Evolutionary conservation across 352 stramenopile genomes (phyloP), one percentile per base, ranked within the genome.

Genomic region (Phytopythium chamaehyphon): DNA sequence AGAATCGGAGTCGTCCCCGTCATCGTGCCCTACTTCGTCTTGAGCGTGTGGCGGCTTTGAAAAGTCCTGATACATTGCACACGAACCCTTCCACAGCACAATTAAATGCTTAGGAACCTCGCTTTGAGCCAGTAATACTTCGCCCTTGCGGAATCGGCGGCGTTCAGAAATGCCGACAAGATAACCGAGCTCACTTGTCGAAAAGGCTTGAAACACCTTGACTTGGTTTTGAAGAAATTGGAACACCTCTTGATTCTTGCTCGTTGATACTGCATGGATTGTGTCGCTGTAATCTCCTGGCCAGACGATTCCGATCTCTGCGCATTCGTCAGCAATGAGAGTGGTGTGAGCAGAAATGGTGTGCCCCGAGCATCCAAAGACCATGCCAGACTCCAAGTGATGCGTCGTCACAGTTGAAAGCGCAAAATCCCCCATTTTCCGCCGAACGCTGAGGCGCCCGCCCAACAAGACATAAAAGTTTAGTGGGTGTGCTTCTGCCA

Each of bases 101-200:
- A 73, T 60, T 6, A 88, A 55, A 51, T 71, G 43, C 31, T 61
- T 64, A 1, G 80, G 80, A 23, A 80, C 48, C 3, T 87, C 71
- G 24, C 83, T 83, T 47, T 90, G 80, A 22, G 71, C 59, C 7
- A 90, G 54, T n/a, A 90, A 47, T 8, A 81, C 54, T 35, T 88
- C 75, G 6, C 75, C 77, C 47, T 86, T 86, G 40, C 73, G 75
- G 44, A 86, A 88, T 3, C 77, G 74, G 19, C 79, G 66, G 14
- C 73, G 70, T 54, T 90, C 74, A 22, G 77, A 90, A 35, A 88
- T 85, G 8, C 75, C 80, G n/a, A 88, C 81, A 44, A 88, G 56
- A 37, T 88, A 75, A 16, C 77, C 77, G 11, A 90, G 61, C 19
- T 86, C 77, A 24, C 74, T 86, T 1, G 75, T 83, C 11, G 61